Percentiles rank a stretch among this genome's conserved stretches.
Conservation (phyloP, 768 basidiomycete genomes). For the Lactarius quietus region DNA sequence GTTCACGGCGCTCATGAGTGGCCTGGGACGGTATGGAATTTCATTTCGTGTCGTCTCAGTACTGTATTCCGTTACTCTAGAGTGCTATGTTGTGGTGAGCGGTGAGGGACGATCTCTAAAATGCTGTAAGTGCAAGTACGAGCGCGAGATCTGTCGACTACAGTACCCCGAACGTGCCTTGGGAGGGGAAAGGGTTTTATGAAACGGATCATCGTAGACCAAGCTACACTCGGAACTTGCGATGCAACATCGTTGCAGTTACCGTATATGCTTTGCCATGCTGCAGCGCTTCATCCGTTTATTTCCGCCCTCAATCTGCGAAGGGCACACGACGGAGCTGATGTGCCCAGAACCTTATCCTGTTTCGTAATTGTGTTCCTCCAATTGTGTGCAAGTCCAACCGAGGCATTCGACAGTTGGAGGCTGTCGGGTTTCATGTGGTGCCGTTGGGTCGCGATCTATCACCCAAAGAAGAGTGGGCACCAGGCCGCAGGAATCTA, state of each 20-base stretch:
- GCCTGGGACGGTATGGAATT: neutral
- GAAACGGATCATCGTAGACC: neutral
- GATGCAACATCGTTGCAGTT: neutral
- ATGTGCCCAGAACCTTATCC: neutral
- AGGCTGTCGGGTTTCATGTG: neutral
- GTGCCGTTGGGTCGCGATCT: neutral
- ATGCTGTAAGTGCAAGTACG: neutral
- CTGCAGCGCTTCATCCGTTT: neutral
- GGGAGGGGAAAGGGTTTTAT: neutral
- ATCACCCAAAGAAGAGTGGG: neutral
- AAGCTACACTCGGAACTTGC: neutral
- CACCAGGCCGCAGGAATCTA: neutral
- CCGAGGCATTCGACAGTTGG: neutral
- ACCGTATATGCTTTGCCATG: neutral
- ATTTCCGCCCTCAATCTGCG: neutral
- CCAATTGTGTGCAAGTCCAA: neutral
- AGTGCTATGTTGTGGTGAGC: neutral
- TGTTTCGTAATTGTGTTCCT: neutral
- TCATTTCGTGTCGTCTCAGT: neutral
- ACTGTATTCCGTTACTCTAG: neutral
- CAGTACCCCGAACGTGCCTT: conserved; percentile 17
- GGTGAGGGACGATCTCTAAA: neutral
- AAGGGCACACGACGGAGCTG: neutral
- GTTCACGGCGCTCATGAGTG: neutral
- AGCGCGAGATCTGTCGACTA: neutral